Conservation (phyloP, 2,329 filamentous ascomycete species). For the Fusarium nurragi region DNA sequence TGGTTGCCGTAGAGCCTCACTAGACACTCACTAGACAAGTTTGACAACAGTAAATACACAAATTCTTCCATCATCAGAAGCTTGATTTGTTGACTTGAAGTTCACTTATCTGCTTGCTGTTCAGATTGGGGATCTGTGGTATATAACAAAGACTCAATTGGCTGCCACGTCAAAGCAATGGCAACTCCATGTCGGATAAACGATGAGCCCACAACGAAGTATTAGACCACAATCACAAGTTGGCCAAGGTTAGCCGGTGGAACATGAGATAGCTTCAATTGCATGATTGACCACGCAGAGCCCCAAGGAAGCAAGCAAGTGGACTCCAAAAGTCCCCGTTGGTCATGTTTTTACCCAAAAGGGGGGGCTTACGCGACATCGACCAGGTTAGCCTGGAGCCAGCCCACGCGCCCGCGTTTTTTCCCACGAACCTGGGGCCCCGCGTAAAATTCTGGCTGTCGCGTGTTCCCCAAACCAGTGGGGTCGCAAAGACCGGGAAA, state of each 20-base stretch:
- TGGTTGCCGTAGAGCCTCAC: slow-evolving; percentile 1
- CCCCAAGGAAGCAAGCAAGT: neutral
- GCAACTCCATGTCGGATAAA: neutral
- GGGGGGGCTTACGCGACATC: slow-evolving; percentile 10
- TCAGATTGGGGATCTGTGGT: too few species aligned
- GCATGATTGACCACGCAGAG: neutral
- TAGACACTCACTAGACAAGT: neutral
- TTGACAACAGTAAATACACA: neutral
- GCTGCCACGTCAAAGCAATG: neutral
- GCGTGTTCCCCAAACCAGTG: slow-evolving; percentile 18
- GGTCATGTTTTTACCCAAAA: slow-evolving; percentile 13
- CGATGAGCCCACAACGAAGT: neutral
- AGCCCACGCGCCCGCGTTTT: neutral
- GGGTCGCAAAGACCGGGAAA: slow-evolving; percentile 3
- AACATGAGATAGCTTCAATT: slow-evolving; percentile 11
- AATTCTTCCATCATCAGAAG: neutral
- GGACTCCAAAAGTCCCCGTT: neutral
- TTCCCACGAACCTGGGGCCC: slow-evolving; percentile 20
- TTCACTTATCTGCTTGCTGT: neutral
- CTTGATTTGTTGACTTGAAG: neutral
- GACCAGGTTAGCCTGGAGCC: neutral
- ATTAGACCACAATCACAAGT: neutral
- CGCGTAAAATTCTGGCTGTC: slow-evolving; percentile 21
- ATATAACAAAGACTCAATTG: neutral
- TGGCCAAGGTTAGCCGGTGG: neutral